phyloP scores from a whole-genome alignment of 208 protist genomes.

The Tritrichomonas musculus region DNA sequence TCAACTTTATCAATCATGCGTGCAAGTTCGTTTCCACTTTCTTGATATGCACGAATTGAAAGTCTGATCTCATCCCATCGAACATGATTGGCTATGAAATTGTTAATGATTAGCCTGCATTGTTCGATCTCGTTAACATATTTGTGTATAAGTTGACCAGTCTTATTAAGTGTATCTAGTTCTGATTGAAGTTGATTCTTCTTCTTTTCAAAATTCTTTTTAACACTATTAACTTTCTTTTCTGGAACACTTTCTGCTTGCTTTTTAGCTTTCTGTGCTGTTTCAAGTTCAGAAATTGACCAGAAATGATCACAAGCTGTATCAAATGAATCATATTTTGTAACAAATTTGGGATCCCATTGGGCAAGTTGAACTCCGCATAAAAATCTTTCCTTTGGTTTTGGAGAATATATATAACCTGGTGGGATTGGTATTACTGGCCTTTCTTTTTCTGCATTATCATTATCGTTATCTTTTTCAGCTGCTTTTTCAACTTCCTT shows the following conservation, averaged over 20 bases:
- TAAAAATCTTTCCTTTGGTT: not conserved
- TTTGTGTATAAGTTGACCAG: not conserved
- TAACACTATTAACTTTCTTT: not conserved
- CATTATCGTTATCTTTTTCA: no score
- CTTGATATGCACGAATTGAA: not conserved
- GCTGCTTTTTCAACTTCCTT: no score
- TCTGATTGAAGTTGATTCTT: not conserved
- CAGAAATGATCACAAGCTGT: conserved; percentile 18
- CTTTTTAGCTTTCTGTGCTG: not conserved
- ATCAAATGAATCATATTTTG: not conserved
- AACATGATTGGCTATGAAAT: not conserved
- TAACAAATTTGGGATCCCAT: not conserved
- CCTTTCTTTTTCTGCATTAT: no score
- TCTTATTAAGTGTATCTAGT: not conserved
- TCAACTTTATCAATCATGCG: conserved; percentile 28
- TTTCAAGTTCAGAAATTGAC: not conserved
- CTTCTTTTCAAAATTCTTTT: conserved; percentile 13
- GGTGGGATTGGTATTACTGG: not conserved
- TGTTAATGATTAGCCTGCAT: not conserved
- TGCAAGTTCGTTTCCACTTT: not conserved
- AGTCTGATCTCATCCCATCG: not conserved
- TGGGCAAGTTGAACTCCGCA: not conserved
- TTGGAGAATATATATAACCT: not conserved
- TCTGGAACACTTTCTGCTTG: not conserved
- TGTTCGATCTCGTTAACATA: not conserved